Evolutionary conservation across 2,329 filamentous ascomycete genomes (phyloP).

Genomic region (Botryotinia calthae): DNA sequence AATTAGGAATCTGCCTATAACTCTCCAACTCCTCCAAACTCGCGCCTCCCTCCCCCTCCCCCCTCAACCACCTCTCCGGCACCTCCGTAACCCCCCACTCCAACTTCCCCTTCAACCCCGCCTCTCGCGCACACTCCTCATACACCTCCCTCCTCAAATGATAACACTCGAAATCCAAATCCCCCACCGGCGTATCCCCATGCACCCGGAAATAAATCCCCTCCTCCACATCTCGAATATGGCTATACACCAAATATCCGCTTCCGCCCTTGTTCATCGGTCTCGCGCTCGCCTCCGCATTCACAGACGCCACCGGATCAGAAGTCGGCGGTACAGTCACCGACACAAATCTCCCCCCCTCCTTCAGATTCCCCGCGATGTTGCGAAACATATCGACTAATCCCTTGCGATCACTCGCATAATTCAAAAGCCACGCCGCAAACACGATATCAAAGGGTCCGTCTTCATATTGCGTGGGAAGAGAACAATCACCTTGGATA

Average conservation of each 20-base stretch:
- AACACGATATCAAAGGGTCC: conserved; percentile 41
- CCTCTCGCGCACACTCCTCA: conserved; percentile 36
- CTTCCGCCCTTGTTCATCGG: conserved; percentile 24
- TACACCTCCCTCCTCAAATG: conserved; percentile 37
- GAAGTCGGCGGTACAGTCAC: conserved; percentile 34
- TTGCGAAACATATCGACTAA: conserved; percentile 41
- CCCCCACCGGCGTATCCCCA: conserved; percentile 26
- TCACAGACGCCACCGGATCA: conserved; percentile 28
- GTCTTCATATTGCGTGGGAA: conserved; percentile 30
- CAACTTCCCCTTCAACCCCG: conserved; percentile 33
- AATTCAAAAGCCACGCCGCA: conserved; percentile 43
- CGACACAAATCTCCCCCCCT: conserved; percentile 39
- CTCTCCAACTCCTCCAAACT: conserved; percentile 32
- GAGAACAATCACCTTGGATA: conserved; percentile 35
- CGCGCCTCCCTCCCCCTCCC: conserved; percentile 29
- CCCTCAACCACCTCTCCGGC: conserved; percentile 29
- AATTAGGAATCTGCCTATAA: too few species aligned
- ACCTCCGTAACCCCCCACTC: conserved; percentile 34
- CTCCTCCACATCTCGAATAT: conserved; percentile 29
- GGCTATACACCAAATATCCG: conserved; percentile 26
- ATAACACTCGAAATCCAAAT: conserved; percentile 34
- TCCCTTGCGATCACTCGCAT: conserved; percentile 35
- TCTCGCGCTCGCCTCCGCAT: conserved; percentile 26
- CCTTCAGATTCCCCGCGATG: conserved; percentile 39
- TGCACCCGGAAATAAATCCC: conserved; percentile 27